These are phyloP conservation scores for Fusarium sp. DNA, from an alignment of 2,329 filamentous ascomycete species.

Conservation along the genomic window DNA sequence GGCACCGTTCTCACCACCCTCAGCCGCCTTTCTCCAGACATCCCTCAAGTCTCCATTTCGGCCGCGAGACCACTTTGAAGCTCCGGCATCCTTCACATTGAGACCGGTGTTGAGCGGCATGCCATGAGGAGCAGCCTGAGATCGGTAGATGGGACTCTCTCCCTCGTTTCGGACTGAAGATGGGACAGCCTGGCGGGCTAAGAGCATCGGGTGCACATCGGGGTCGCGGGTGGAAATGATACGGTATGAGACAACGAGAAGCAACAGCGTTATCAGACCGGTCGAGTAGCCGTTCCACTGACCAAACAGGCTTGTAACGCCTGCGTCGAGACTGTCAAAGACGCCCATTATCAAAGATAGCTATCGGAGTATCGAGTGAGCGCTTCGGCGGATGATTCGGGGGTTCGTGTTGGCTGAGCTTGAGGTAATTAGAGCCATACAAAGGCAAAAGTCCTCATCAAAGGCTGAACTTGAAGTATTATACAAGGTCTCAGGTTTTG, in stretches of 20 bases:
- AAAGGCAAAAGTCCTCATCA: conserved; percentile 8
- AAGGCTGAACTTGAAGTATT: conserved; percentile 7
- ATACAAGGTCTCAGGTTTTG: conserved; percentile 28
- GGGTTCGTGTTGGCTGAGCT: not conserved
- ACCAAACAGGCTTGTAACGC: conserved; percentile 75
- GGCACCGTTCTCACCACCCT: conserved; percentile 73
- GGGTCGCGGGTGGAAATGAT: conserved; percentile 81
- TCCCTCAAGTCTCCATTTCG: conserved; percentile 92
- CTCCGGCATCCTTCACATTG: conserved; percentile 83
- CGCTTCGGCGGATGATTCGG: conserved; percentile 13
- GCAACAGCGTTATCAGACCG: conserved; percentile 72
- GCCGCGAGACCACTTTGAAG: conserved; percentile 85
- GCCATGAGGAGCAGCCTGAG: conserved; percentile 86
- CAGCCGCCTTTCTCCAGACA: conserved; percentile 82
- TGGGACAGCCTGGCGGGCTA: conserved; percentile 84
- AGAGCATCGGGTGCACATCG: conserved; percentile 91
- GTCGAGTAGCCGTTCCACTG: conserved; percentile 90
- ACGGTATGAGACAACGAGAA: conserved; percentile 77
- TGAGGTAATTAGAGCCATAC: not conserved
- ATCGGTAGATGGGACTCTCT: conserved; percentile 87
- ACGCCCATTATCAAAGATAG: conserved; percentile 54
- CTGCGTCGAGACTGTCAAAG: conserved; percentile 76
- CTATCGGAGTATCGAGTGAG: not conserved
- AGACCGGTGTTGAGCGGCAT: conserved; percentile 83
- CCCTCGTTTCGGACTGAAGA: conserved; percentile 84